phyloP scores from a whole-genome alignment of 805 yeast genomes.

The Candida fluviatilis region DNA sequence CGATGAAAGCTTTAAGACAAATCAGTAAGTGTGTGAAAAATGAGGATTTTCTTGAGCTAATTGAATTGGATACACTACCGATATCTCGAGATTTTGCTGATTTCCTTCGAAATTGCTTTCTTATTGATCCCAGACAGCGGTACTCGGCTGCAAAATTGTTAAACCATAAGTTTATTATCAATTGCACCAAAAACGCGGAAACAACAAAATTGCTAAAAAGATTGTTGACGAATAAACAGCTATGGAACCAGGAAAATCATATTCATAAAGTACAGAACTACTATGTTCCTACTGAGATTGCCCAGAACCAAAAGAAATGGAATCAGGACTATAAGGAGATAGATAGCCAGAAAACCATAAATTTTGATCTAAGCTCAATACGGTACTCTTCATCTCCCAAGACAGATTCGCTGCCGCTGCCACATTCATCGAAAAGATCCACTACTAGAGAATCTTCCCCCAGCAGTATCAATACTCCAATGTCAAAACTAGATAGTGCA shows the following conservation, averaged over 20 bases:
- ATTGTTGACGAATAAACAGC: constrained; percentile 30
- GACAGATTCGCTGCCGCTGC: constrained; percentile 2
- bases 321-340: constrained; percentile 9
- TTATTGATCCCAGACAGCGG: constrained; percentile 28
- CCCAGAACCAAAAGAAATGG: constrained; percentile 31
- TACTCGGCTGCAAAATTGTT: constrained; percentile 28
- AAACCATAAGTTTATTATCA: constrained; percentile 29
- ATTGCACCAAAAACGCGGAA: constrained; percentile 10
- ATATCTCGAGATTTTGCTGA: constrained; percentile 24
- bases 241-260: constrained; percentile 39
- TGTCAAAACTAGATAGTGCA: constrained; percentile 2
- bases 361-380: constrained; percentile 36
- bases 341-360: constrained; percentile 14
- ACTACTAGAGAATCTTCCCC: constrained; percentile 17
- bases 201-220: constrained; percentile 19
- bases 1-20: constrained; percentile 42
- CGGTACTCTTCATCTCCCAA: constrained; percentile 12
- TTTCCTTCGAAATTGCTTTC: constrained; percentile 31
- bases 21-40: constrained; percentile 29
- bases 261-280: constrained; percentile 24
- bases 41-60: constrained; percentile 27
- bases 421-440: constrained; percentile 11
- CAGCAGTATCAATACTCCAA: constrained; percentile 8
- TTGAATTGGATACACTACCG: constrained; percentile 18
- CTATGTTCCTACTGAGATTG: constrained; percentile 36